Evolutionary conservation across 2,329 filamentous ascomycete species (phyloP), one percentile per base, ranked within the genome.

Genomic region (Epichloe gansuensis): DNA sequence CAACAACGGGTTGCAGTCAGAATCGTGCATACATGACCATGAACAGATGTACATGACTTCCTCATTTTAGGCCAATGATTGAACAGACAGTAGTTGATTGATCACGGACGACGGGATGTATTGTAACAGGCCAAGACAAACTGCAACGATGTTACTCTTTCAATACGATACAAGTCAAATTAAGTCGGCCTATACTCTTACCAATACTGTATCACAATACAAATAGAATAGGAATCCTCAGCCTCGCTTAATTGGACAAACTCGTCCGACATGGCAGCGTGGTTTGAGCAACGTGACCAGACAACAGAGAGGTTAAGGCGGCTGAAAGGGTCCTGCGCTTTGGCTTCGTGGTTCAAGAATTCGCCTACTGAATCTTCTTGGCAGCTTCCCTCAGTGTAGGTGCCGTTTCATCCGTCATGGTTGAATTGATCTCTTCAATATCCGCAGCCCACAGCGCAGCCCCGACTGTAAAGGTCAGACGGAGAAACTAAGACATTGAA

Each of bases 401-500:
- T n/a, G 75, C 75, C 13, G 75, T 78, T 54, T 71, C 67, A 50
- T 70, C 63, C 9, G 71, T 69, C 73, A 78, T 77, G 41, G 67
- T 65, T 9, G 67, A 72, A 52, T 72, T 70, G 59, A 74, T 74
- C 31, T 68, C 65, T 66, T 94, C 89, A 53, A 94, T 79, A 66
- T 94, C 89, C 17, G 88, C 87, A 41, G 91, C 90, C 89, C 89
- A 96, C n/a, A 97, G 71, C 7, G 91, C 91, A 51, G 90, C 91
- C 7, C 89, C 91, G 53, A 95, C 89, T 82, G 47, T 7, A 46
- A 21, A 17, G 7, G 13, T 42, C 8, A 12, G 17, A 40, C 3
- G 11, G 36, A 15, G 6, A 36, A 12, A 8, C 9, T 21, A 9
- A 21, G 11, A 25, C 17, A 35, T 23, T 11, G 12, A 9, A 21